Conservation (phyloP, 1,284 basidiomycete genomes). For the Fistulina hepatica region DNA sequence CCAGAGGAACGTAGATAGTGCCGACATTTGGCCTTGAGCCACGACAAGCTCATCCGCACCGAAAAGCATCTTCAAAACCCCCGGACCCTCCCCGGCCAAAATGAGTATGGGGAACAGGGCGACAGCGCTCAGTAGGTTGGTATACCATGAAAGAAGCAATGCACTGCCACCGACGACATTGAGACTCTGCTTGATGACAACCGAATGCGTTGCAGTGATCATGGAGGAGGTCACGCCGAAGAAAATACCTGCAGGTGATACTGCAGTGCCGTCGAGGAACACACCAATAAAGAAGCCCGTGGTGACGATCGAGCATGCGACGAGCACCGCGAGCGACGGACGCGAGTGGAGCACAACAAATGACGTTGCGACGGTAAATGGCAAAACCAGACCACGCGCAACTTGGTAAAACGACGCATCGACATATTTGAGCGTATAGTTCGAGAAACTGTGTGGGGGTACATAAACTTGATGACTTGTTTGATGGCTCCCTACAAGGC, state of each 20-base stretch:
- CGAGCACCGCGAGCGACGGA: slow-evolving; percentile 61
- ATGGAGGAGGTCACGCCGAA: slow-evolving; percentile 71
- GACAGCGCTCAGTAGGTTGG: slow-evolving; percentile 63
- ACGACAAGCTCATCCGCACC: slow-evolving; percentile 28
- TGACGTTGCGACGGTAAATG: slow-evolving; percentile 77
- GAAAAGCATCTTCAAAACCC: slow-evolving; percentile 47
- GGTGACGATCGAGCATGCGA: slow-evolving; percentile 67
- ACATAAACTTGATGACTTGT: slow-evolving; percentile 1
- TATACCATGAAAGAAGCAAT: slow-evolving; percentile 75
- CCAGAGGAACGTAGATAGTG: slow-evolving; percentile 58
- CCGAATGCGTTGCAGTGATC: slow-evolving; percentile 74
- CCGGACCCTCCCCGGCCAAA: slow-evolving; percentile 59
- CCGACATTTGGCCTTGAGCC: slow-evolving; percentile 29
- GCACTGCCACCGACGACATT: slow-evolving; percentile 70
- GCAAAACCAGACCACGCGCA: slow-evolving; percentile 77
- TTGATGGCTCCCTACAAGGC: neutral
- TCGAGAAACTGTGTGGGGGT: slow-evolving; percentile 55
- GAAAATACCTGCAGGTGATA: slow-evolving; percentile 51
- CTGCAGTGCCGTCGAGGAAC: slow-evolving; percentile 57
- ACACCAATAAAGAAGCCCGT: slow-evolving; percentile 79
- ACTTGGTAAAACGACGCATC: slow-evolving; percentile 90
- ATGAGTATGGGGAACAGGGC: slow-evolving; percentile 57
- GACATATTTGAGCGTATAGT: slow-evolving; percentile 84
- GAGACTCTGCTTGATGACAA: slow-evolving; percentile 76
- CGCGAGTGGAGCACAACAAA: slow-evolving; percentile 58